Evolutionary conservation across 345 rosid genomes (phyloP), one percentile per base, ranked within the genome.

Genomic region (Streptanthus diversifolius): DNA sequence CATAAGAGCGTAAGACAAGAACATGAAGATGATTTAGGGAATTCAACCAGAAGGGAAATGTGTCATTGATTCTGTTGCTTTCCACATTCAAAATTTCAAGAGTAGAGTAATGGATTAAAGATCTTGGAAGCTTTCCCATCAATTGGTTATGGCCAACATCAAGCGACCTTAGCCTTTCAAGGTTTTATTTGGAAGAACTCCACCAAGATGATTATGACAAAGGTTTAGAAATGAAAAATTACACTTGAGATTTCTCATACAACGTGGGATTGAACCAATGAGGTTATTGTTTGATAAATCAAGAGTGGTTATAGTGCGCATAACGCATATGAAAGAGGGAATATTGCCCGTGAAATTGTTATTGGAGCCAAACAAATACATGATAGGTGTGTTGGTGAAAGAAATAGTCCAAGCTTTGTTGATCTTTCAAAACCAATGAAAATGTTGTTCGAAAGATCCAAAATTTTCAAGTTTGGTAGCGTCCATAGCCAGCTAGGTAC

Each of bases 1-100:
- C 14, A 39, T 87, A 83, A 3, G 76, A 69, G 10, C 87, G 84
- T 19, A 85, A 9, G 57, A 81, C 79, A 8, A 87, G 82, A 51
- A 82, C 79, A 7, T 77, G 84, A 33, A 85, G 57, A 5, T n/a
- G 19, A 5, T 78, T 49, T 17, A 74, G 3, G 10, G 37, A 74
- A 64, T 61, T 62, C 73, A 85, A 40, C 35, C 75, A 73, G 51
- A 74, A 77, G 0, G 90, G 89, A 57, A 82, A 85, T 0, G 0
- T 24, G 33, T 80, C 89, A 0, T 1, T 37, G 22, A 83, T 12
- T n/a, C 2, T 15, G 65, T 59, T 59, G 59, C 5, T 21, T 30
- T 12, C 83, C 80, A 70, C 72, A 25, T 62, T 51, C 3, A 60
- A 5, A 71, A 62, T 24, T 71, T 37, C n/a, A 51, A 71, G 52